Evolutionary conservation across 805 yeast genomes (phyloP).

Genomic region (Monosporozyma aquatica): DNA sequence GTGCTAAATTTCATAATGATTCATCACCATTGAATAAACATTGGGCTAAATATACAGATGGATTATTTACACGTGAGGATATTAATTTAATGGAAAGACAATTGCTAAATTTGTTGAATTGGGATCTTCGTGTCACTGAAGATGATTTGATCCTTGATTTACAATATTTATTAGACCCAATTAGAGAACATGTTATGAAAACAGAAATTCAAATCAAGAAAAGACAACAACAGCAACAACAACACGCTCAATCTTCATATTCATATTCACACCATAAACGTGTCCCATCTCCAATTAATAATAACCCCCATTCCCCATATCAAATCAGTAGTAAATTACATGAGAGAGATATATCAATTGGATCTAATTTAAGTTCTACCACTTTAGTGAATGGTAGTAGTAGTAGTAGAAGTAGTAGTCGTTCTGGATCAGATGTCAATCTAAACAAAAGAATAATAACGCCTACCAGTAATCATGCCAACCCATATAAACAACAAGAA

Average conservation of each 20-base stretch:
- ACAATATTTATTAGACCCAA: constrained; percentile 65
- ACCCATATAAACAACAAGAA: background rate
- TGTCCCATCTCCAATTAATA: constrained; percentile 7
- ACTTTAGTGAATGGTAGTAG: constrained; percentile 8
- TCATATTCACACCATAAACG: constrained; percentile 1
- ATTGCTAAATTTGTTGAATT: constrained; percentile 53
- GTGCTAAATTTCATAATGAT: constrained; percentile 70
- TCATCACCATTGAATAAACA: constrained; percentile 68
- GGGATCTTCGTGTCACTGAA: constrained; percentile 61
- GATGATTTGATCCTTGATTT: constrained; percentile 60
- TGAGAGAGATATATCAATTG: constrained; percentile 3
- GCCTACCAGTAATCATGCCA: background rate
- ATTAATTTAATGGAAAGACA: constrained; percentile 78
- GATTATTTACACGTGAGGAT: constrained; percentile 56
- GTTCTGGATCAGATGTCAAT: background rate
- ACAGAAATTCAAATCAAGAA: constrained; percentile 21
- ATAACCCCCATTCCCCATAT: constrained; percentile 19
- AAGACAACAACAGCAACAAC: constrained; percentile 5
- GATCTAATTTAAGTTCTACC: constrained; percentile 12
- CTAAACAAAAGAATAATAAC: background rate
- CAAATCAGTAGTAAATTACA: no score
- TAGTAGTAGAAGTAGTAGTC: background rate
- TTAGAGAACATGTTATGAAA: constrained; percentile 41
- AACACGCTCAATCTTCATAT: no score
- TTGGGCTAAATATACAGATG: constrained; percentile 75